Conservation (phyloP, 202 grass and related monocot genomes). For the Tripidium arundinaceum region DNA sequence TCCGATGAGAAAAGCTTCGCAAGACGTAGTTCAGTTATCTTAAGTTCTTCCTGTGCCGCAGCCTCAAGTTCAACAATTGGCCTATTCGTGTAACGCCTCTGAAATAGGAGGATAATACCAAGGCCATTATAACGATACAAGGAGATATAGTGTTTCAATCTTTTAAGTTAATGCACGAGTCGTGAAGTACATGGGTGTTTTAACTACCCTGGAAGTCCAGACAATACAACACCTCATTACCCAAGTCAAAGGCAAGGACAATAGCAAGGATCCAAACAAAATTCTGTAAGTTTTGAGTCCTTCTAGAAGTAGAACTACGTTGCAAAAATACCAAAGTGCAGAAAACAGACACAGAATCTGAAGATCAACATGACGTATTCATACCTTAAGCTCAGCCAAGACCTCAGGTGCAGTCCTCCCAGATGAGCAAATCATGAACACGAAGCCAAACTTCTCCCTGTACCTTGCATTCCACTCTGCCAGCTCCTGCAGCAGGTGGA, state of each 20-base stretch:
- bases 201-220: no score
- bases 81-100: conserved; percentile 81
- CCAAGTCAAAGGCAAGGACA: no score
- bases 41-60: conserved; percentile 85
- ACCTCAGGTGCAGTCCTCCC: conserved; percentile 71
- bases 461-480: conserved; percentile 72
- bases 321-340: neutral
- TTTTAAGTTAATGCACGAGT: neutral
- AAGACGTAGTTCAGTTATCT: conserved; percentile 81
- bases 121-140: neutral
- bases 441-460: conserved; percentile 74
- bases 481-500: conserved; percentile 52
- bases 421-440: conserved; percentile 88
- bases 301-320: neutral
- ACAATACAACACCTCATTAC: no score
- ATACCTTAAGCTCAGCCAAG: conserved; percentile 91
- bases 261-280: no score
- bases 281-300: neutral
- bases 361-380: neutral
- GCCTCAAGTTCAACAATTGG: conserved; percentile 83
- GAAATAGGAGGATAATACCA: conserved; percentile 22
- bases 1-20: conserved; percentile 65
- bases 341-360: neutral
- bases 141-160: neutral
- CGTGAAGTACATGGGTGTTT: neutral